Evolutionary conservation across 805 yeast genomes (phyloP).

Genomic region (Ogataea thermomethanolica): DNA sequence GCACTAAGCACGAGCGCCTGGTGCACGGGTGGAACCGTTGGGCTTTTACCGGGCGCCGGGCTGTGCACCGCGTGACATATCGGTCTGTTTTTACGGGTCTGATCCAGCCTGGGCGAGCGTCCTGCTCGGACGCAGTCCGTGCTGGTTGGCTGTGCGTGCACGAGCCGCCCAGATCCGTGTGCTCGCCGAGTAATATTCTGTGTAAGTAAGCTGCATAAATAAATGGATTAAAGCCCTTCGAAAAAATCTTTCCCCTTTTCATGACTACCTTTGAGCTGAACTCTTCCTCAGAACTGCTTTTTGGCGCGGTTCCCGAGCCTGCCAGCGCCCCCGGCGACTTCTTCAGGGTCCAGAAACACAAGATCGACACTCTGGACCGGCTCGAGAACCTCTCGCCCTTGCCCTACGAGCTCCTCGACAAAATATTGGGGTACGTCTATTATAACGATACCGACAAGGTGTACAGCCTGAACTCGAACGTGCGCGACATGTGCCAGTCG

Average conservation of each 20-base stretch:
- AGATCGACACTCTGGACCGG: conserved; percentile 8
- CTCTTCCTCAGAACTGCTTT: conserved; percentile 13
- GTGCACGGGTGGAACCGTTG: conserved; percentile 5
- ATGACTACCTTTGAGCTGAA: conserved; percentile 22
- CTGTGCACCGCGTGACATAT: neutral
- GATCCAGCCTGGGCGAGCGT: no score
- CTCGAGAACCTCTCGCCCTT: conserved; percentile 22
- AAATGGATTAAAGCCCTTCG: neutral
- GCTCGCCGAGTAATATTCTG: no score
- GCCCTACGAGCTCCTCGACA: conserved; percentile 33
- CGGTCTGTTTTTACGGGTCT: neutral
- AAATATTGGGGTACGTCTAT: conserved; percentile 31
- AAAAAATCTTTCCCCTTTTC: conserved; percentile 5
- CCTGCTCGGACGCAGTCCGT: no score
- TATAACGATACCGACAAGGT: conserved; percentile 28
- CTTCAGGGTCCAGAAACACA: conserved; percentile 14
- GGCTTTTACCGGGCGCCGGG: neutral
- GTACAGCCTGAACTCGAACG: conserved; percentile 28
- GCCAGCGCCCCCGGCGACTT: conserved; percentile 16
- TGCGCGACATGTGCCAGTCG: conserved; percentile 27
- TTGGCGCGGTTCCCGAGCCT: conserved; percentile 7
- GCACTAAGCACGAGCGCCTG: neutral
- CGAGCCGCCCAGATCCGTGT: no score
- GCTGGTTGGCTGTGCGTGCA: no score
- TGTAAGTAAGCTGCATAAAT: no score